Conservation (phyloP, 1,284 basidiomycete species). For the Golubevia pallescens region DNA sequence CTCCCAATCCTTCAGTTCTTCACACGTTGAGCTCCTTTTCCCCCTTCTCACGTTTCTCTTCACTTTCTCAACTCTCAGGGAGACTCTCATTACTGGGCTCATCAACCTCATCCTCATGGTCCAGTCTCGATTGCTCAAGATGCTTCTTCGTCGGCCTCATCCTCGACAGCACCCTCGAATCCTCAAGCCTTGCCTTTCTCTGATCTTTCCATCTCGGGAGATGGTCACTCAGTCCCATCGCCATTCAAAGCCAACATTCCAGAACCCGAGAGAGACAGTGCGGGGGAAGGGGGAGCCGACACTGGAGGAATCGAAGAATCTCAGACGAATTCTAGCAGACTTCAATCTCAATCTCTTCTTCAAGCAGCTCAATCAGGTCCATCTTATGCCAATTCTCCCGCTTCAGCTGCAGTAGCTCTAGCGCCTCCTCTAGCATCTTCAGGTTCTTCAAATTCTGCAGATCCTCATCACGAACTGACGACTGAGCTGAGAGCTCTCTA, state of each 20-base stretch:
- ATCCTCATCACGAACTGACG: constrained; percentile 28
- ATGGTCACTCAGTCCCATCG: neutral
- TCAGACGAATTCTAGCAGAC: neutral
- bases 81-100: constrained; percentile 11
- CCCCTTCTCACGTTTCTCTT: no score
- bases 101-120: constrained; percentile 1
- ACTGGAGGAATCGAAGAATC: neutral
- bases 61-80: neutral
- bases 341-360: constrained; percentile 1
- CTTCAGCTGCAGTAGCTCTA: neutral
- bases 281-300: neutral
- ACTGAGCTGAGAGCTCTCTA: constrained; percentile 49
- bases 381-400: neutral
- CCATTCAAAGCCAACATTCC: neutral
- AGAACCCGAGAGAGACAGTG: neutral
- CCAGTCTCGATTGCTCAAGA: neutral
- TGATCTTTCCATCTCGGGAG: neutral
- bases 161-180: neutral
- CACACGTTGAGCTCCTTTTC: no score
- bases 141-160: neutral
- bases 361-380: neutral
- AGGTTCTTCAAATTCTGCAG: constrained; percentile 3
- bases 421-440: neutral
- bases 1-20: no score
- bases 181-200: neutral